Evolutionary conservation across 1,139 yeast genomes (phyloP).

Genomic region (Candida freyschussii): DNA sequence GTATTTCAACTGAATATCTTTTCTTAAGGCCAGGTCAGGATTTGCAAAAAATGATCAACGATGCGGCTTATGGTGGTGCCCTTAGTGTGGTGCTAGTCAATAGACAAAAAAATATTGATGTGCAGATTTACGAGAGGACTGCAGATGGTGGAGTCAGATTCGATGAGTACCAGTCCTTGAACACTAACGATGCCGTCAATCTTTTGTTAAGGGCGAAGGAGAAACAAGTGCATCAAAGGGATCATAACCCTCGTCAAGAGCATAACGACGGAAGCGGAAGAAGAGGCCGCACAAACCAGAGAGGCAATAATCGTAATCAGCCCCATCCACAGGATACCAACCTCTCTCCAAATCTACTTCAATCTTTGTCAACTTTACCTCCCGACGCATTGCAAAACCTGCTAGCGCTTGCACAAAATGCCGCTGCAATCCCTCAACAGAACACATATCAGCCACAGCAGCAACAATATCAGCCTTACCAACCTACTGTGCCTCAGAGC

Average conservation of each 20-base stretch:
- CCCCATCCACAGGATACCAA: constrained; percentile 10
- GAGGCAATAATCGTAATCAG: constrained; percentile 22
- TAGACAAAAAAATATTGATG: constrained; percentile 50
- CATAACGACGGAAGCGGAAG: constrained; percentile 27
- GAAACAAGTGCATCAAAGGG: constrained; percentile 18
- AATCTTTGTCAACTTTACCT: constrained; percentile 44
- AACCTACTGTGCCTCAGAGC: neutral
- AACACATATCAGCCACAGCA: constrained; percentile 15
- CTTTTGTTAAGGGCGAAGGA: constrained; percentile 32
- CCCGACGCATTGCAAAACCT: constrained; percentile 49
- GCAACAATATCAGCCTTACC: constrained; percentile 5
- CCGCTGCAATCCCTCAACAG: constrained; percentile 15
- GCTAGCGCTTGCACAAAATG: constrained; percentile 34
- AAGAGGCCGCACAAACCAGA: constrained; percentile 15
- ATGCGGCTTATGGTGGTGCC: constrained; percentile 79
- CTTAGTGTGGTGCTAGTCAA: constrained; percentile 68
- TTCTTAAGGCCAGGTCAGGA: constrained; percentile 48
- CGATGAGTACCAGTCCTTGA: constrained; percentile 73
- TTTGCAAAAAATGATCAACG: constrained; percentile 54
- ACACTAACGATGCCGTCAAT: constrained; percentile 60
- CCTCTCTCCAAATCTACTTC: constrained; percentile 25
- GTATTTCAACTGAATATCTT: constrained; percentile 44
- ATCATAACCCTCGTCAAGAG: constrained; percentile 1
- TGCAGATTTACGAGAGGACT: constrained; percentile 68
- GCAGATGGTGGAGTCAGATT: constrained; percentile 68